Conservation (phyloP, 805 yeast genomes). For the Ogataea siamensis region DNA sequence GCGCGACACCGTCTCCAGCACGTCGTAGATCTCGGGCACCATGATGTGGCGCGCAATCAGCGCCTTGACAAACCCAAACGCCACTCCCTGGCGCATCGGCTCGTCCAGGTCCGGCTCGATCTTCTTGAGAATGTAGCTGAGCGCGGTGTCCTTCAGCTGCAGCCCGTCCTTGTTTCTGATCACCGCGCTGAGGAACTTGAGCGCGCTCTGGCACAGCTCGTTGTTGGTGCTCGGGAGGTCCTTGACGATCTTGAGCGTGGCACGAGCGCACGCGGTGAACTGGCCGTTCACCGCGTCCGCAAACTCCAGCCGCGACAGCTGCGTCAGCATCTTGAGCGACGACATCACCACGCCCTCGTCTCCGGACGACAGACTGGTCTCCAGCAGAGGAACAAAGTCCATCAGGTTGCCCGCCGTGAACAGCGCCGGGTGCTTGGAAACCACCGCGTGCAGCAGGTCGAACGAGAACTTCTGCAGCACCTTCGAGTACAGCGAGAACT, state of each 20-base stretch:
- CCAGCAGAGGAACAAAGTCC: conserved; percentile 75
- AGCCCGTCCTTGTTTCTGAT: conserved; percentile 68
- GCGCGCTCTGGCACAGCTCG: conserved; percentile 75
- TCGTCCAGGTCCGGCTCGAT: conserved; percentile 87
- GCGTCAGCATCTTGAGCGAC: conserved; percentile 59
- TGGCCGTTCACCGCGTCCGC: conserved; percentile 47
- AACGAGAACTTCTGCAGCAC: conserved; percentile 73
- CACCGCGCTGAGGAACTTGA: conserved; percentile 69
- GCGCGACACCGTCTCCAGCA: conserved; percentile 74
- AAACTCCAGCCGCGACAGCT: conserved; percentile 61
- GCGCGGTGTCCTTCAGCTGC: conserved; percentile 63
- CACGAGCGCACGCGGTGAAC: conserved; percentile 61
- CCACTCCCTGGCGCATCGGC: conserved; percentile 83
- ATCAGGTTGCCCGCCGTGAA: conserved; percentile 57
- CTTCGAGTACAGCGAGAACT: conserved; percentile 53
- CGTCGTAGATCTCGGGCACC: conserved; percentile 87
- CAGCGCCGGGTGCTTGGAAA: conserved; percentile 60
- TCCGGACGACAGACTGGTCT: conserved; percentile 56
- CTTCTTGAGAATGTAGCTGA: conserved; percentile 68
- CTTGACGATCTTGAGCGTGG: conserved; percentile 60
- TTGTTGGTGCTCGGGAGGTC: conserved; percentile 75
- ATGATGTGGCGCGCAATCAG: conserved; percentile 69
- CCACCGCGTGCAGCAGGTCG: conserved; percentile 70
- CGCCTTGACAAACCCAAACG: conserved; percentile 79
- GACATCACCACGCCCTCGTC: conserved; percentile 77